Base-by-base conservation (phyloP, 169 alveolate species). In the Cyclospora cayetanensis region DNA sequence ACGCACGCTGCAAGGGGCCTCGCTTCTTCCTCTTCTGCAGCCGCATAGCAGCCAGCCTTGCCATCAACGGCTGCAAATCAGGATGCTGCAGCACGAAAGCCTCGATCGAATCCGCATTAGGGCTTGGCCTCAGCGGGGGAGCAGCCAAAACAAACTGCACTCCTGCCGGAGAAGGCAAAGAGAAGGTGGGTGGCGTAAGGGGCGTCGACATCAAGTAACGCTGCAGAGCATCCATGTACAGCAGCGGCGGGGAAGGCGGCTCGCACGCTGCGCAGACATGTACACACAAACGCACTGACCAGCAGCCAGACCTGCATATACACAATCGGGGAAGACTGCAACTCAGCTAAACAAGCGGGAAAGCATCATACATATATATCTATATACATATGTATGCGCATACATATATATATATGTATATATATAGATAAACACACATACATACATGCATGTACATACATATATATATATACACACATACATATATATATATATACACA, bases 231-330 rank as follows among this genome's bases (percentile, higher is more conserved):
- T 82, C 65, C 66, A 82, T 43, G 53, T 82, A 82, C 25, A 82
- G 52, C n/a, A 50, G 63, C 1, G 90, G 90, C 37, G 90, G 70
- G 2, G 77, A 53, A n/a, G 90, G 90, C 5, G 90, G 90, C 79
- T 82, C 90, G 52, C 90, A 82, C 22, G 90, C 90, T 82, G 90
- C 76, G 39, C 55, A 35, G 27, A 60, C 31, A 60, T 46, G 43
- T 12, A 63, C 11, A 63, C 76, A 12, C n/a, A 63, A 50, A 18
- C 60, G 22, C 66, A 53, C 66, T 22, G 22, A 22, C n/a, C 66
- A 22, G 22, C 22, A 53, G 22, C 22, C 66, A 53, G n/a, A 22
- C 66, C 22, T 22, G 22, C 66, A 53, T 53, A 22, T 22, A 53
- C 22, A 53, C 22, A 22, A 53, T 22, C 66, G n/a, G 22, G n/a